phyloP scores from a whole-genome alignment of 1,284 basidiomycete genomes.

The Boletus hoseneyae region DNA sequence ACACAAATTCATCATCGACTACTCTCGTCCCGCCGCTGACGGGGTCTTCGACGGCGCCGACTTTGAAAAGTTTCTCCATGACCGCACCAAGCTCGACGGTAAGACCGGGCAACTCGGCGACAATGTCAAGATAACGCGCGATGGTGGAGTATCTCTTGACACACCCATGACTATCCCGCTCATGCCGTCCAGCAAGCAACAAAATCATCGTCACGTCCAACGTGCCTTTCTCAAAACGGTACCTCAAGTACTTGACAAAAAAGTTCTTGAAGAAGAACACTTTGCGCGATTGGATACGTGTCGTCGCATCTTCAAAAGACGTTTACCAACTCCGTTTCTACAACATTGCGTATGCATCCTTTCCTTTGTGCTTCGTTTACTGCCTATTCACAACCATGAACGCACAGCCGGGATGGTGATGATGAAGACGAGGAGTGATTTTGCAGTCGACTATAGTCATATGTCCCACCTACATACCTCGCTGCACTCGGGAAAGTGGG shows the following conservation, averaged over 20 bases:
- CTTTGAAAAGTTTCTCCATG: conserved; percentile 92
- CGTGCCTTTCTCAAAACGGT: conserved; percentile 89
- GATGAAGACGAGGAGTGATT: conserved; percentile 53
- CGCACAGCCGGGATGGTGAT: conserved; percentile 40
- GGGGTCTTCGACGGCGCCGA: conserved; percentile 89
- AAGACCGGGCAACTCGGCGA: conserved; percentile 88
- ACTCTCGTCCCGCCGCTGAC: conserved; percentile 88
- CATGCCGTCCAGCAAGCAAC: conserved; percentile 49
- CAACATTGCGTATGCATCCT: conserved; percentile 80
- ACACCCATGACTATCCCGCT: neutral
- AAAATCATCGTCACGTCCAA: conserved; percentile 80
- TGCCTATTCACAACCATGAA: conserved; percentile 8
- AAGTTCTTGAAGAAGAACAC: conserved; percentile 93
- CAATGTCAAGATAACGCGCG: conserved; percentile 74
- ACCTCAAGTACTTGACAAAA: conserved; percentile 93
- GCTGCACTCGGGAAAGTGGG: conserved; percentile 4
- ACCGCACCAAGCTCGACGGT: conserved; percentile 85
- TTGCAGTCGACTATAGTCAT: neutral
- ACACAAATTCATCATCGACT: conserved; percentile 95
- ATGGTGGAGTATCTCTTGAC: conserved; percentile 52
- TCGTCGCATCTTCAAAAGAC: conserved; percentile 88
- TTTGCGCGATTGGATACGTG: conserved; percentile 84
- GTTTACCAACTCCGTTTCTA: conserved; percentile 90
- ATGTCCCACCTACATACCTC: conserved; percentile 6
- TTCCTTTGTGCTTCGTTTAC: neutral